A percentile compares a stretch with the other conserved stretches of the same genome.
Evolutionary conservation across 345 rosid genomes (phyloP).

Genomic region (Salix viminalis): DNA sequence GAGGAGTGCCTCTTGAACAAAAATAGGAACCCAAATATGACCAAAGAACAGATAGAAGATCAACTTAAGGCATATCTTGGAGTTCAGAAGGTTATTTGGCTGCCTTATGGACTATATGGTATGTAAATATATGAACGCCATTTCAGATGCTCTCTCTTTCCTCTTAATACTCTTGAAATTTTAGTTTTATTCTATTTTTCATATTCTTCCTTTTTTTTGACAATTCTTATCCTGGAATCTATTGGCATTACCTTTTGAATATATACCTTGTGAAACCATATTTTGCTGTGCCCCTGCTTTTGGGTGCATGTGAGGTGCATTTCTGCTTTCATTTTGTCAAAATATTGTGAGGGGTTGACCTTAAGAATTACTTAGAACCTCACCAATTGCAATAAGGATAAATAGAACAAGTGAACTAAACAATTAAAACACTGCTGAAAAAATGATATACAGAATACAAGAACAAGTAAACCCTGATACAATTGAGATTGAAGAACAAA

Average conservation of each 20-base stretch:
- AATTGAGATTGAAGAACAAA: not conserved
- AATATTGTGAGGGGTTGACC: not conserved
- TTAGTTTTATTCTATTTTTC: not conserved
- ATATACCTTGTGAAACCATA: not conserved
- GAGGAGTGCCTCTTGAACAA: slow-evolving; percentile 90
- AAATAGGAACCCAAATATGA: slow-evolving; percentile 77
- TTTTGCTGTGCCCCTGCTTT: not conserved
- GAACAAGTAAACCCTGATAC: not conserved
- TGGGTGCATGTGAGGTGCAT: not conserved
- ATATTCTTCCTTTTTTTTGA: not conserved
- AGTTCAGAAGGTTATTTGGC: slow-evolving; percentile 67
- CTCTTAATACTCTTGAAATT: not conserved
- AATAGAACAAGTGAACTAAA: too few species aligned
- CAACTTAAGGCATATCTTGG: slow-evolving; percentile 75
- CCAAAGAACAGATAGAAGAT: slow-evolving; percentile 68
- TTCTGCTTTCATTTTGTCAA: not conserved
- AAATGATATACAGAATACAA: not conserved
- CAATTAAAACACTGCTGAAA: too few species aligned
- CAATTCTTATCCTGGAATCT: not conserved
- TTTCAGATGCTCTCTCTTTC: not conserved
- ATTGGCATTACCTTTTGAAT: not conserved
- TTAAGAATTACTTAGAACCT: not conserved
- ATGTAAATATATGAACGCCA: slow-evolving; percentile 4
- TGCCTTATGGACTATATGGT: slow-evolving; percentile 85
- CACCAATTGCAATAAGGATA: not conserved